phyloP scores from a whole-genome alignment of 208 protist species.

The Acanthamoeba culbertsoni region DNA sequence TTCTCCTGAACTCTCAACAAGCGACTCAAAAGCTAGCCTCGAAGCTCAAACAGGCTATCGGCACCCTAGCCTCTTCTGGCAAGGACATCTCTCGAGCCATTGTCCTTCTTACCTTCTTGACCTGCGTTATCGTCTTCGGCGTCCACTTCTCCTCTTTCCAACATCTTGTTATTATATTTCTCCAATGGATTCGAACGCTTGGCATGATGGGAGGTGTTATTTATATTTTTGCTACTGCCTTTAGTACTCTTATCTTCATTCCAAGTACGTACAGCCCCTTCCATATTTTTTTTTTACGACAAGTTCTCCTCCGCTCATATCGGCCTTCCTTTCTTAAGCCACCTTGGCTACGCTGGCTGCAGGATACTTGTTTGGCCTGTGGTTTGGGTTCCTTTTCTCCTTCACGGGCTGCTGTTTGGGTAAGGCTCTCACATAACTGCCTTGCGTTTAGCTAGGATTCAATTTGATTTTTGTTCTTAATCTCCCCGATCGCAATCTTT shows the following conservation, averaged over 20 bases:
- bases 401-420: background rate
- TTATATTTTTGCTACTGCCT: background rate
- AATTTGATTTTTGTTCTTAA: background rate
- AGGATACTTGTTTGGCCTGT: conserved; percentile 40
- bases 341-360: background rate
- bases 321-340: background rate
- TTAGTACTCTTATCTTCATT: conserved; percentile 29
- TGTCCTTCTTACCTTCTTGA: background rate
- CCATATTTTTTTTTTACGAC: background rate
- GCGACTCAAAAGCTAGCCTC: background rate
- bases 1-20: background rate
- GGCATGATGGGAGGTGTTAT: conserved; percentile 11
- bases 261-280: conserved; percentile 25
- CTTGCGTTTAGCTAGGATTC: background rate
- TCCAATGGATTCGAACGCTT: conserved; percentile 43
- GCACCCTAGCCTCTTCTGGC: background rate
- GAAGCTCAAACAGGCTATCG: background rate
- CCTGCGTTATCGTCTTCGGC: conserved; percentile 24
- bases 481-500: background rate
- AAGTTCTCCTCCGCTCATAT: background rate
- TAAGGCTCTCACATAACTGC: background rate
- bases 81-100: background rate
- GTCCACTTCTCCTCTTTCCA: conserved; percentile 49
- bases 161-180: conserved; percentile 38
- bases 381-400: background rate